Percentiles rank a stretch among this genome's conserved stretches.
These are phyloP conservation scores for Williopsis jadinii DNA, from an alignment of 1,139 yeast genomes.

Conservation along the genomic window DNA sequence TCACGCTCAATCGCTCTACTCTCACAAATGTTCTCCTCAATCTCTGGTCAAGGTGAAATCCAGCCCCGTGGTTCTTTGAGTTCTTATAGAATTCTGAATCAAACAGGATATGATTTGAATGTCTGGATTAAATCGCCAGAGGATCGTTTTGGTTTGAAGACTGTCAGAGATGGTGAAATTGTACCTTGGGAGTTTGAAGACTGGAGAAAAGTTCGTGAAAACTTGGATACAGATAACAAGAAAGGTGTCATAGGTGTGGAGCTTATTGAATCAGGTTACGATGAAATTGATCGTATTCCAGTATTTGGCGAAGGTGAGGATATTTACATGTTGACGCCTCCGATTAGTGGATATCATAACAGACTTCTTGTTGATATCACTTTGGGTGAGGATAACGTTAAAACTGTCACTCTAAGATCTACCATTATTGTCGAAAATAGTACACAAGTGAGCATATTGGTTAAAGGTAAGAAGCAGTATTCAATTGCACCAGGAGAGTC, in stretches of 20 bases:
- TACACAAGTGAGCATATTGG: conserved; percentile 53
- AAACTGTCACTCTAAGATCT: conserved; percentile 68
- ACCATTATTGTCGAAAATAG: conserved; percentile 65
- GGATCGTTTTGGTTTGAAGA: conserved; percentile 26
- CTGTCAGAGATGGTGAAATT: conserved; percentile 43
- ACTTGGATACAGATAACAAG: conserved; percentile 58
- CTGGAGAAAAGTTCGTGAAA: conserved; percentile 83
- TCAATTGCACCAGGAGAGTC: conserved; percentile 45
- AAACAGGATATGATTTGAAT: conserved; percentile 74
- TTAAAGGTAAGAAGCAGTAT: conserved; percentile 31
- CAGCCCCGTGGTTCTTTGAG: conserved; percentile 74
- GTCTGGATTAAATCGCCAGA: conserved; percentile 60
- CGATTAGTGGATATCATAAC: conserved; percentile 56
- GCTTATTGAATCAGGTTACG: conserved; percentile 48
- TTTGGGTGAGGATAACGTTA: conserved; percentile 71
- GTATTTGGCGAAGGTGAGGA: conserved; percentile 85
- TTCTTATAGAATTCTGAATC: conserved; percentile 76
- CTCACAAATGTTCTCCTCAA: conserved; percentile 56
- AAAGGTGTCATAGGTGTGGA: conserved; percentile 56
- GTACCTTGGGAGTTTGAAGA: conserved; percentile 93
- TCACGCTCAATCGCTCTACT: conserved; percentile 74
- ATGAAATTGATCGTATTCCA: conserved; percentile 47
- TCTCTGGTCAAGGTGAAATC: conserved; percentile 45
- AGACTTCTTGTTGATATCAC: conserved; percentile 66
- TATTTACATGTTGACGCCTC: conserved; percentile 59